A percentile compares a stretch with the other conserved stretches of the same genome.
Conservation (phyloP, 495 filamentous ascomycete genomes). For the Immersiella caudata region DNA sequence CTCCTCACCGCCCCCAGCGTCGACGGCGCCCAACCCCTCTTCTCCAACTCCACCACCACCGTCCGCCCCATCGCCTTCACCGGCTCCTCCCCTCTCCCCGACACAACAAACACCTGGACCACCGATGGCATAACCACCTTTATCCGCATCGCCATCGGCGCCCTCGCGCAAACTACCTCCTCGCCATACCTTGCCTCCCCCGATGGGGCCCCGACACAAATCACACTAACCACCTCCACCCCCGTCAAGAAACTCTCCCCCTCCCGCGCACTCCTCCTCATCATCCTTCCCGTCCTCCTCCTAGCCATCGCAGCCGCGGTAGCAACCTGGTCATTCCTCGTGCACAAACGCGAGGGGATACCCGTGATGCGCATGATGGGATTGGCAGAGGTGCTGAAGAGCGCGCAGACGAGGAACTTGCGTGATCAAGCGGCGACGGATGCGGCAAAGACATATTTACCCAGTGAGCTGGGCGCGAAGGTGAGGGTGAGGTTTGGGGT, state of each 20-base stretch:
- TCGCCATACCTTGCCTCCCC: not conserved
- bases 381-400: constrained; percentile 33
- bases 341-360: constrained; percentile 22
- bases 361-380: constrained; percentile 32
- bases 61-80: constrained; percentile 27
- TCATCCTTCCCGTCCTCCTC: constrained; percentile 28
- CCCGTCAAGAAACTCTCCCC: constrained; percentile 16
- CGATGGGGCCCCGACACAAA: constrained; percentile 18
- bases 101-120: constrained; percentile 32
- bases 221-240: constrained; percentile 17
- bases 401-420: constrained; percentile 31
- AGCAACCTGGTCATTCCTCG: constrained; percentile 15
- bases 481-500: constrained; percentile 30
- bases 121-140: constrained; percentile 27
- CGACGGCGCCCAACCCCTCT: constrained; percentile 35
- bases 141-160: constrained; percentile 34
- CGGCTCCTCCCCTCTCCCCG: not conserved
- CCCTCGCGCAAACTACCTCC: constrained; percentile 31
- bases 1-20: constrained; percentile 28
- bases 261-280: constrained; percentile 22
- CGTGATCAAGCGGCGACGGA: constrained; percentile 29
- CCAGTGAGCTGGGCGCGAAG: constrained; percentile 25
- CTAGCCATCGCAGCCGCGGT: constrained; percentile 9
- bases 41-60: constrained; percentile 32
- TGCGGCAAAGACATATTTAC: constrained; percentile 32